These are phyloP conservation scores for Curvularia spicifera DNA, from an alignment of 2,329 filamentous ascomycete genomes.

Conservation along the genomic window DNA sequence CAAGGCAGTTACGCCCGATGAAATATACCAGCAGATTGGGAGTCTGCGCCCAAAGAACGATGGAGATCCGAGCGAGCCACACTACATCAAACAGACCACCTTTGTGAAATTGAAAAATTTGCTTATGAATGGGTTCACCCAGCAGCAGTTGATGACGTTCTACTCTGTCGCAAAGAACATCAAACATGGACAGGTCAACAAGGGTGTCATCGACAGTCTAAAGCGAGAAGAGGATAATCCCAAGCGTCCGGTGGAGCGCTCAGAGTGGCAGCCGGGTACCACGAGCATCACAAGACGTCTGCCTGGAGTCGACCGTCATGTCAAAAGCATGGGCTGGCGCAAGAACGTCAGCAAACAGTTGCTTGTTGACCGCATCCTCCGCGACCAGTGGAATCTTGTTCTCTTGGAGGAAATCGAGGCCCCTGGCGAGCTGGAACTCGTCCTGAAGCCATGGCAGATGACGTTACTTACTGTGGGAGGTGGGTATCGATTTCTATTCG, in stretches of 20 bases:
- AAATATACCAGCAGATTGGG: constrained; percentile 42
- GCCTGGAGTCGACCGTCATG: constrained; percentile 27
- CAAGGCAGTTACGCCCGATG: constrained; percentile 31
- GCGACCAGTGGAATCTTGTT: constrained; percentile 41
- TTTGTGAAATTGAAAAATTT: constrained; percentile 35
- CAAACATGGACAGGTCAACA: constrained; percentile 20
- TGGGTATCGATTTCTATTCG: background rate
- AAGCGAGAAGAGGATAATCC: constrained; percentile 18
- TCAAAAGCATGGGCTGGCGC: constrained; percentile 14
- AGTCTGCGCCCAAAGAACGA: constrained; percentile 37
- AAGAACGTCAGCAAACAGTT: constrained; percentile 36
- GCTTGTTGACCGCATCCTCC: constrained; percentile 45
- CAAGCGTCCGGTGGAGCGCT: constrained; percentile 30
- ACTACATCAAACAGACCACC: constrained; percentile 37
- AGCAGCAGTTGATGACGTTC: constrained; percentile 41
- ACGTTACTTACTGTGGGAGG: constrained; percentile 40
- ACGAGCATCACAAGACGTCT: constrained; percentile 35
- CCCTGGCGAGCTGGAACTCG: constrained; percentile 45
- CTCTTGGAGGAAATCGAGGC: constrained; percentile 47
- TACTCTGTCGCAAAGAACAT: constrained; percentile 38
- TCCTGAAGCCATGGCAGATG: constrained; percentile 44
- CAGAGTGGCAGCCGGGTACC: constrained; percentile 43
- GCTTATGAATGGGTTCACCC: constrained; percentile 39
- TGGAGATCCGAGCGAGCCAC: constrained; percentile 28
- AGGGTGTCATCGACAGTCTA: constrained; percentile 28